Evolutionary conservation across 306 rosid species (phyloP), one percentile per base, ranked within the genome.

Genomic region (Quercus berberidifolia): DNA sequence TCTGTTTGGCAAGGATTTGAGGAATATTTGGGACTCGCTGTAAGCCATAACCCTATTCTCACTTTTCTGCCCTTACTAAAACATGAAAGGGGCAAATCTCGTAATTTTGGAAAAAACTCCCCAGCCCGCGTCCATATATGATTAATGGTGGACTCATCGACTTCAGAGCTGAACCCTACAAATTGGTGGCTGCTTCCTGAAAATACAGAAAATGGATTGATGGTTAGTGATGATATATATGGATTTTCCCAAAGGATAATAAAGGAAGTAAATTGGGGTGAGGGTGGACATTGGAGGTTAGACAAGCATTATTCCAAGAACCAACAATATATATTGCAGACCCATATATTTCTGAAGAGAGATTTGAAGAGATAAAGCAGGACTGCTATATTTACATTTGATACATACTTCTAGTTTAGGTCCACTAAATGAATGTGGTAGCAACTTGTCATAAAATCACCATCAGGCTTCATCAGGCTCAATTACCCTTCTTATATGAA

Each of bases 131-230:
- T 85, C 98, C 98, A 94, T 67, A 94, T 94, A 20, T 78, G 64
- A 81, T 74, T 55, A 75, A 92, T 78, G 60, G 91, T 87, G 77
- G 86, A 81, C 79, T 94, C 93, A 62, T 92, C 89, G 82, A 76
- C 83, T 73, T 92, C 92, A 57, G 90, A 88, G 87, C 78, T 71
- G 88, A 94, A 92, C 58, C 98, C 97, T 73, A 79, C 85, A 85
- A 94, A 94, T 79, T 94, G 92, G 41, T 95, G 93, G 85, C 98
- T 94, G 79, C 98, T 94, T 76, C 98, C 98, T 94, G 77, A 64
- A 69, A 74, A 38, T 46, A 63, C n/a, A 25, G 71, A 30, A 41
- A 28, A 26, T 12, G 21, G 52, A 72, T 30, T n/a, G 25, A 64
- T 55, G 19, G 79, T 58, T 62, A 49, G 64, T 35, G 55, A 17